phyloP scores from a whole-genome alignment of 306 rosid species.

The Medicago lupulina region DNA sequence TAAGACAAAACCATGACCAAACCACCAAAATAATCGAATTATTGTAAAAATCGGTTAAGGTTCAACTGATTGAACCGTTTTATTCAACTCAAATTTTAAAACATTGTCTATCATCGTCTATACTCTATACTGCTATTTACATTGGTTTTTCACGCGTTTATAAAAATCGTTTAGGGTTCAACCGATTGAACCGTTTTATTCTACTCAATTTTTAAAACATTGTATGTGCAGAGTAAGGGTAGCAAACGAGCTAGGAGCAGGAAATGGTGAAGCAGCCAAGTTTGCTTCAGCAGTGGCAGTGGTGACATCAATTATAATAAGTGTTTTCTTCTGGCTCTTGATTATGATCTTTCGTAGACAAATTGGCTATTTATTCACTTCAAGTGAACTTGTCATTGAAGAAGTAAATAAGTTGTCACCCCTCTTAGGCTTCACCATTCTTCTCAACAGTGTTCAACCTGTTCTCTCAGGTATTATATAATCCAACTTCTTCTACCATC shows the following conservation, averaged over 20 bases:
- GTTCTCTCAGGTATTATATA: conserved; percentile 60
- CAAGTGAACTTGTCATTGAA: conserved; percentile 51
- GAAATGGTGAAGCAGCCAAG: conserved; percentile 71
- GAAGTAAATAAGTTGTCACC: conserved; percentile 55
- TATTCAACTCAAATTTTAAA: too few relatives aligned
- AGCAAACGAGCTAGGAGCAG: conserved; percentile 82
- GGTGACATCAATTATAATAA: conserved; percentile 52
- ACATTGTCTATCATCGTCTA: too few relatives aligned
- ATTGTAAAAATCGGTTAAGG: too few relatives aligned
- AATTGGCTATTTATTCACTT: conserved; percentile 54
- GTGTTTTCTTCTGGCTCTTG: conserved; percentile 61
- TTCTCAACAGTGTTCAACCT: conserved; percentile 76
- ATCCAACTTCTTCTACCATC: neutral
- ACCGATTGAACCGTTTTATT: too few relatives aligned
- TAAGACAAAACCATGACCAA: too few relatives aligned
- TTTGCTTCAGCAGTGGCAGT: conserved; percentile 71
- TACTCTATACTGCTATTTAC: too few relatives aligned
- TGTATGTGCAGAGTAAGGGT: conserved; percentile 61
- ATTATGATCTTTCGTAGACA: conserved; percentile 49
- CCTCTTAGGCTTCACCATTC: conserved; percentile 63
- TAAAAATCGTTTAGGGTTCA: too few relatives aligned
- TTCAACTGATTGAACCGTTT: too few relatives aligned
- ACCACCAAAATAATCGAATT: too few relatives aligned
- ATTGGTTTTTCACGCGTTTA: too few relatives aligned
- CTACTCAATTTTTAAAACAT: too few relatives aligned